Base-by-base conservation (phyloP, 805 yeast genomes). In the Debaryomyces maramus region DNA sequence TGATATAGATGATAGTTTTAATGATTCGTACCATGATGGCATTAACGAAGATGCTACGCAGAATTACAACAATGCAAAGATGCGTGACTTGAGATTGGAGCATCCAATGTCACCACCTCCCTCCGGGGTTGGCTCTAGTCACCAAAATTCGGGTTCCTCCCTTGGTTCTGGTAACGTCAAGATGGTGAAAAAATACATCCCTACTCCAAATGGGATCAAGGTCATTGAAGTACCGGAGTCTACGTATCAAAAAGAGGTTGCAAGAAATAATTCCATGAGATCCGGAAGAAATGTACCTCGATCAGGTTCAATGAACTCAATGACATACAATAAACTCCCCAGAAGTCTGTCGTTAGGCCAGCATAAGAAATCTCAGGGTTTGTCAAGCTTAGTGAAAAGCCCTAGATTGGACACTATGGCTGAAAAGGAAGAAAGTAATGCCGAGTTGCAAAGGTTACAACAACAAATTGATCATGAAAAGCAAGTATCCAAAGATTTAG, bases 141-240 rank as follows among this genome's bases (percentile, higher is more conserved):
- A 43, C 1, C 30, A 3, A 21, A 5, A 32, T 7, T 19, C 10
- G 11, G 3, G 9, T 26, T n/a, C 14, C n/a, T n/a, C n/a, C n/a
- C n/a, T n/a, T n/a, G 36, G 22, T 18, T 7, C 20, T 17, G 24
- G 16, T 14, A 14, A 40, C 13, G 60, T 53, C 10, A 75, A 66
- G 39, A 82, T 76, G 63, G 75, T 83, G 7, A 83, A 81, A 48
- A 82, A 78, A 46, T 85, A 84, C 62, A 72, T 85, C 33, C 91
- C 93, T 2, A 82, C 88, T 2, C 81, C 86, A 3, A 72, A 78
- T 50, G 93, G 93, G 10, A 69, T 85, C 40, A 75, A 81, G 36
- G 71, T 83, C 7, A 67, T 85, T 4, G 90, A 85, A 49, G 89
- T 85, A 3, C 86, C 88, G 0, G 73, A 65, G 41, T 73, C 72